These are phyloP conservation scores for Chloromonas sp. DNA, from an alignment of 163 green algal genomes.

Conservation along the genomic window DNA sequence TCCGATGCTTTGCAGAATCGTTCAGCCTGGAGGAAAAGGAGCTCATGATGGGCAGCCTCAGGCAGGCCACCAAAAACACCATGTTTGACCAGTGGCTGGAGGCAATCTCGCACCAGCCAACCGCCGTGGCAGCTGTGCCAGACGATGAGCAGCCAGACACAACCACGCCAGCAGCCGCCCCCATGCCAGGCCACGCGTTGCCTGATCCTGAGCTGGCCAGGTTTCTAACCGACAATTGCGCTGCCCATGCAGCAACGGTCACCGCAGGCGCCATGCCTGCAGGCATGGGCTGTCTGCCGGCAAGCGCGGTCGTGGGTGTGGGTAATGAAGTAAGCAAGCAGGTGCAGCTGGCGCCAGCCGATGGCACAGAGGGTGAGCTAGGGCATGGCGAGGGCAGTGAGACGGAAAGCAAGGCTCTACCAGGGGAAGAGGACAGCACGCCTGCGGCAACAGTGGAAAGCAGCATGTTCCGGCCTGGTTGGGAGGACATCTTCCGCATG, in stretches of 20 bases:
- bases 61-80: conserved; percentile 83
- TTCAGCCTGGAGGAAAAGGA: conserved; percentile 21
- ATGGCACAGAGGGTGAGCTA: neutral
- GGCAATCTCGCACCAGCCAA: conserved; percentile 22
- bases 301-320: neutral
- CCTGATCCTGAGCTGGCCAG: neutral
- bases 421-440: no score
- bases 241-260: neutral
- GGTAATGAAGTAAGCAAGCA: neutral
- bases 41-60: conserved; percentile 85
- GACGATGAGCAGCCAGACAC: no score
- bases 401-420: neutral
- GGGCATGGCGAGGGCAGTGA: neutral
- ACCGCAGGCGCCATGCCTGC: neutral
- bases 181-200: neutral
- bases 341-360: neutral
- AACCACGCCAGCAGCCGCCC: neutral
- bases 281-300: neutral
- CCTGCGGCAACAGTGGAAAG: conserved; percentile 18
- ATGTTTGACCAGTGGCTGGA: conserved; percentile 92
- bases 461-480: conserved; percentile 75
- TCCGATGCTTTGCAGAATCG: conserved; percentile 38
- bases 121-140: neutral
- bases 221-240: neutral
- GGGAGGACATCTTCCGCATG: conserved; percentile 71